These are phyloP conservation scores for Eruca vesicaria DNA, from an alignment of 441 rosid species.

Conservation along the genomic window DNA sequence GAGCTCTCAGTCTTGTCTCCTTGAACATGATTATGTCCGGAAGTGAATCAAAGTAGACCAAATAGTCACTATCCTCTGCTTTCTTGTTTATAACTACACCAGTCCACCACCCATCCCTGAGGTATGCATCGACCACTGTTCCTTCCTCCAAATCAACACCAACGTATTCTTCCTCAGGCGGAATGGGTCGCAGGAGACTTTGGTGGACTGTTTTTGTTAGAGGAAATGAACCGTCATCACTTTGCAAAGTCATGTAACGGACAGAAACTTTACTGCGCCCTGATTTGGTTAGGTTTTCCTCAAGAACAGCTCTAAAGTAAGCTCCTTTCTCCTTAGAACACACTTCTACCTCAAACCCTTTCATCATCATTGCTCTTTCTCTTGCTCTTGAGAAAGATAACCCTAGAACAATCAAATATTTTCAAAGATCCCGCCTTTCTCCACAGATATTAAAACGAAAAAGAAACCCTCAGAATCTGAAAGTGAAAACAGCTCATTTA, in stretches of 20 bases:
- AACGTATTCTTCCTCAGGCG: constrained; percentile 19
- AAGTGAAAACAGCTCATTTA: too few relatives aligned
- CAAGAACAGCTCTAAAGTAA: constrained; percentile 41
- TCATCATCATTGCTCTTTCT: not conserved
- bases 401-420: too few relatives aligned
- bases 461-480: too few relatives aligned
- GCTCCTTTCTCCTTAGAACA: constrained; percentile 41
- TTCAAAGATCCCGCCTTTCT: too few relatives aligned
- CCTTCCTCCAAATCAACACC: constrained; percentile 30
- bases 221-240: constrained; percentile 33
- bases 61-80: constrained; percentile 22
- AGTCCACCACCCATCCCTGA: constrained; percentile 53
- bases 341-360: constrained; percentile 36
- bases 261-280: constrained; percentile 24
- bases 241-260: constrained; percentile 32
- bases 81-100: constrained; percentile 40
- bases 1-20: constrained; percentile 34
- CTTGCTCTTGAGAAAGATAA: too few relatives aligned
- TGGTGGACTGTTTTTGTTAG: constrained; percentile 34
- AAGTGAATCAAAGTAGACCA: constrained; percentile 44
- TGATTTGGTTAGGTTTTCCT: constrained; percentile 32
- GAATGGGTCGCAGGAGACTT: constrained; percentile 39
- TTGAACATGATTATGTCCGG: constrained; percentile 37
- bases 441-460: too few relatives aligned
- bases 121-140: constrained; percentile 40